These are phyloP conservation scores for Babjeviella inositovora DNA, from an alignment of 805 yeast species.

Conservation along the genomic window DNA sequence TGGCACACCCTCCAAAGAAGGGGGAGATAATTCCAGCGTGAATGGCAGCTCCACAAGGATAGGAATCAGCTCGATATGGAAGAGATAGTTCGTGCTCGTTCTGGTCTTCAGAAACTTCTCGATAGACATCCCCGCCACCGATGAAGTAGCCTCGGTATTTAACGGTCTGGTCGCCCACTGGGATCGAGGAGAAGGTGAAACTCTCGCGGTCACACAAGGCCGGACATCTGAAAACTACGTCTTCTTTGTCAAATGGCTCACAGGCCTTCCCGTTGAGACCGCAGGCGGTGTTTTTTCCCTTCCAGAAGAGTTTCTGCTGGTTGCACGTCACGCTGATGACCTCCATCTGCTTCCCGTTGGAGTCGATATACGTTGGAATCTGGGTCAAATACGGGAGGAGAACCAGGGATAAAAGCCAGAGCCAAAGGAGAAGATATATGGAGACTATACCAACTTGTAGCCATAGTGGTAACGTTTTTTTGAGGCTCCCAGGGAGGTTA, in stretches of 20 bases:
- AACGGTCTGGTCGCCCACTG: slow-evolving; percentile 53
- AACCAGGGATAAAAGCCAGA: slow-evolving; percentile 15
- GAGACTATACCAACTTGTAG: slow-evolving; percentile 12
- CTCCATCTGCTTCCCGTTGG: slow-evolving; percentile 7
- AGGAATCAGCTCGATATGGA: slow-evolving; percentile 82
- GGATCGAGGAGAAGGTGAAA: slow-evolving; percentile 57
- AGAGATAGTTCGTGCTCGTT: slow-evolving; percentile 17
- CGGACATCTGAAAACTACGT: slow-evolving; percentile 61
- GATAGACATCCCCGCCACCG: slow-evolving; percentile 46
- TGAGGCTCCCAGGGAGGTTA: slow-evolving; percentile 20
- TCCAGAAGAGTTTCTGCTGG: slow-evolving; percentile 38
- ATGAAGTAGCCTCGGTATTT: slow-evolving; percentile 61
- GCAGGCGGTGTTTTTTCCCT: slow-evolving; percentile 61
- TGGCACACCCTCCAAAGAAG: slow-evolving; percentile 64
- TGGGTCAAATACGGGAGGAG: slow-evolving; percentile 27
- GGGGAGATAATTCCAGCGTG: slow-evolving; percentile 75
- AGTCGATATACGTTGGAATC: slow-evolving; percentile 14
- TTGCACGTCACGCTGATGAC: slow-evolving; percentile 33
- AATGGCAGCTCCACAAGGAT: slow-evolving; percentile 77
- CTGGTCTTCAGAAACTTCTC: slow-evolving; percentile 2
- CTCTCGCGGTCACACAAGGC: slow-evolving; percentile 74
- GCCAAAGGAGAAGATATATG: slow-evolving; percentile 30
- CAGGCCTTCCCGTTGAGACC: slow-evolving; percentile 60
- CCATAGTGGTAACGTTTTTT: slow-evolving; percentile 9
- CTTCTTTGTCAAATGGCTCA: slow-evolving; percentile 21